phyloP scores from a whole-genome alignment of 805 yeast genomes.

The Saccharomycopsis malanga region DNA sequence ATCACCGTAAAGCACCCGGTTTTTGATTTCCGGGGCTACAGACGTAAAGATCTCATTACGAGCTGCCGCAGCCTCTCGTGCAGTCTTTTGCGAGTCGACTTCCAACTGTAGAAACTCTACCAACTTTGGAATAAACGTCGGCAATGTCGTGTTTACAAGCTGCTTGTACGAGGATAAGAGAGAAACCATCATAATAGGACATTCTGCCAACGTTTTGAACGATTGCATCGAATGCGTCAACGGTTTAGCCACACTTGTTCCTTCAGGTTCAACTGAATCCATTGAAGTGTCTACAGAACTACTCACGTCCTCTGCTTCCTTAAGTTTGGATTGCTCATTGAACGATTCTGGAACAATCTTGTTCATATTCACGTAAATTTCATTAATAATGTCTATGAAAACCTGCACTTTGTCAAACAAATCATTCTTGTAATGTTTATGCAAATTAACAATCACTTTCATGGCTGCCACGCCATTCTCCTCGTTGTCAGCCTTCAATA shows the following conservation, averaged over 20 bases:
- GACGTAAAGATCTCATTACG: slow-evolving; percentile 56
- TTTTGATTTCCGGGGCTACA: slow-evolving; percentile 66
- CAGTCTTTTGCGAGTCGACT: slow-evolving; percentile 72
- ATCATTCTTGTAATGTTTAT: slow-evolving; percentile 69
- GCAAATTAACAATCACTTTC: slow-evolving; percentile 78
- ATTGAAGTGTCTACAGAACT: slow-evolving; percentile 26
- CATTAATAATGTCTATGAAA: slow-evolving; percentile 68
- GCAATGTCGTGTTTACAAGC: slow-evolving; percentile 61
- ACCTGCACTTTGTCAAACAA: slow-evolving; percentile 70
- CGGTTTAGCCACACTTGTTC: slow-evolving; percentile 24
- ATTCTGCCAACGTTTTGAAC: slow-evolving; percentile 88
- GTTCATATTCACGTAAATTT: slow-evolving; percentile 74
- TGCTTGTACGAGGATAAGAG: slow-evolving; percentile 81
- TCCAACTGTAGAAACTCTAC: slow-evolving; percentile 67
- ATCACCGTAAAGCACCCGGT: slow-evolving; percentile 77
- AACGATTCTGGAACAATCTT: slow-evolving; percentile 67
- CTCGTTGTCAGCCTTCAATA: slow-evolving; percentile 80
- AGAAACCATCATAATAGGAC: slow-evolving; percentile 94
- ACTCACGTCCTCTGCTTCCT: slow-evolving; percentile 21
- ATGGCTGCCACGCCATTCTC: slow-evolving; percentile 90
- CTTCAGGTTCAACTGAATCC: neutral
- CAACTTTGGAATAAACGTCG: slow-evolving; percentile 73
- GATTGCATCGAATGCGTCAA: slow-evolving; percentile 64
- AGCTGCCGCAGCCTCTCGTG: slow-evolving; percentile 49
- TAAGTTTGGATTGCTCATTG: slow-evolving; percentile 27